phyloP scores from a whole-genome alignment of 768 basidiomycete species.

The Fistulinella prunicolor region DNA sequence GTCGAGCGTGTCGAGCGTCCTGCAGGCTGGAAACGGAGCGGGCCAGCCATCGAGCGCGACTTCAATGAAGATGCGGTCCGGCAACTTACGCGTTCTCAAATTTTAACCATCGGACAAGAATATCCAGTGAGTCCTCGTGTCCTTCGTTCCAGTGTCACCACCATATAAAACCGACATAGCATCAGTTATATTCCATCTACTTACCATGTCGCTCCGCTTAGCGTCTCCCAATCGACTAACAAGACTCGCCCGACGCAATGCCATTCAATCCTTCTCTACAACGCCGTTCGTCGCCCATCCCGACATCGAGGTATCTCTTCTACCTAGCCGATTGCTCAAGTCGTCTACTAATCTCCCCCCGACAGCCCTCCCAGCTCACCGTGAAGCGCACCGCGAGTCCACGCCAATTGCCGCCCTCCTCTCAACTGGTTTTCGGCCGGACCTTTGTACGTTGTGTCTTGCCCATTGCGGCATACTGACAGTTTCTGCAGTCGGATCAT shows the following conservation, averaged over 20 bases:
- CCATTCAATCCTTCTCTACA: constrained; percentile 10
- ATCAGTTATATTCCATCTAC: not conserved
- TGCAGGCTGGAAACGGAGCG: too few relatives aligned
- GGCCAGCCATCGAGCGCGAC: too few relatives aligned
- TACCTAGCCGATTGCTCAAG: not conserved
- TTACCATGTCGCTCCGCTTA: constrained; percentile 21
- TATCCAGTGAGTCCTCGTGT: too few relatives aligned
- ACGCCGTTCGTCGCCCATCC: constrained; percentile 36
- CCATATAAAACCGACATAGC: constrained; percentile 26
- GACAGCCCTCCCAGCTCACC: constrained; percentile 52
- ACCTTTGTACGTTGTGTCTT: constrained; percentile 59
- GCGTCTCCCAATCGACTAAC: constrained; percentile 10
- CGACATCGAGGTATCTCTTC: constrained; percentile 49
- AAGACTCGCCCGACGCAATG: constrained; percentile 3
- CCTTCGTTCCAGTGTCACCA: too few relatives aligned
- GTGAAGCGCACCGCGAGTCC: constrained; percentile 50
- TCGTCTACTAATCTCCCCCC: not conserved
- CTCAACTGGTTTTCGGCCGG: constrained; percentile 77
- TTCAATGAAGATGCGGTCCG: too few relatives aligned
- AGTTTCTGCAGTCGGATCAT: constrained; percentile 64
- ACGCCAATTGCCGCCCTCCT: constrained; percentile 58
- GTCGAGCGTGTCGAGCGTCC: constrained; percentile 19
- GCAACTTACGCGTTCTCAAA: not conserved
- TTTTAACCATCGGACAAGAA: too few relatives aligned
- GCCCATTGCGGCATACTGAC: constrained; percentile 9